Evolutionary conservation across 2,329 filamentous ascomycete genomes (phyloP).

Genomic region (Mollisiaceae sp.): DNA sequence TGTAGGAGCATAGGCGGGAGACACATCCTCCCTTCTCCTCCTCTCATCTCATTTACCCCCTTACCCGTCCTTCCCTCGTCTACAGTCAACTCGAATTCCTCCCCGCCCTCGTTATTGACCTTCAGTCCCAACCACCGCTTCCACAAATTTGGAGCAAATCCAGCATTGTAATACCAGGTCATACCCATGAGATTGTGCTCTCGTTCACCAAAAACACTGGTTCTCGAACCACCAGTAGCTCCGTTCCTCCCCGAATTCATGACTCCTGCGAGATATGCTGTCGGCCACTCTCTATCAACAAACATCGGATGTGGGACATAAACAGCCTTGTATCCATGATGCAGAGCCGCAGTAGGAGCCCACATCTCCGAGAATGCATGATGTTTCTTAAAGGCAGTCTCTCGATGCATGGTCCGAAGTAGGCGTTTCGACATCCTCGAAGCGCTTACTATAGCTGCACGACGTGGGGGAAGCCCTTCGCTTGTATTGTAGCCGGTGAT

Average conservation of each 20-base stretch:
- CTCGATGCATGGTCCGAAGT: conserved; percentile 85
- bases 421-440: conserved; percentile 82
- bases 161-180: conserved; percentile 90
- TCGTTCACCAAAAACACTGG: conserved; percentile 78
- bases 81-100: conserved; percentile 71
- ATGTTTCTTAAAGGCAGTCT: conserved; percentile 83
- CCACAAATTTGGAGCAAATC: conserved; percentile 83
- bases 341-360: conserved; percentile 84
- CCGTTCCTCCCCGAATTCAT: conserved; percentile 83
- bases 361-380: conserved; percentile 98
- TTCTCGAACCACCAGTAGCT: conserved; percentile 73
- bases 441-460: conserved; percentile 87
- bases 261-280: conserved; percentile 74
- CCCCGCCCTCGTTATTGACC: conserved; percentile 79
- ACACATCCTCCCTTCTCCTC: conserved; percentile 86
- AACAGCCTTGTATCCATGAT: conserved; percentile 92
- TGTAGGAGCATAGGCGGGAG: conserved; percentile 88
- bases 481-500: conserved; percentile 82
- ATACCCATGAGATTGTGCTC: conserved; percentile 89
- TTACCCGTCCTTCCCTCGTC: conserved; percentile 48
- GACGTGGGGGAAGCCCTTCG: conserved; percentile 69
- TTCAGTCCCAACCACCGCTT: conserved; percentile 83
- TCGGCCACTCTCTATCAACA: conserved; percentile 85
- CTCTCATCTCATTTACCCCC: conserved; percentile 55
- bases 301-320: conserved; percentile 89